Base-by-base conservation (phyloP, 495 filamentous ascomycete genomes). In the Penicillium argentinense region DNA sequence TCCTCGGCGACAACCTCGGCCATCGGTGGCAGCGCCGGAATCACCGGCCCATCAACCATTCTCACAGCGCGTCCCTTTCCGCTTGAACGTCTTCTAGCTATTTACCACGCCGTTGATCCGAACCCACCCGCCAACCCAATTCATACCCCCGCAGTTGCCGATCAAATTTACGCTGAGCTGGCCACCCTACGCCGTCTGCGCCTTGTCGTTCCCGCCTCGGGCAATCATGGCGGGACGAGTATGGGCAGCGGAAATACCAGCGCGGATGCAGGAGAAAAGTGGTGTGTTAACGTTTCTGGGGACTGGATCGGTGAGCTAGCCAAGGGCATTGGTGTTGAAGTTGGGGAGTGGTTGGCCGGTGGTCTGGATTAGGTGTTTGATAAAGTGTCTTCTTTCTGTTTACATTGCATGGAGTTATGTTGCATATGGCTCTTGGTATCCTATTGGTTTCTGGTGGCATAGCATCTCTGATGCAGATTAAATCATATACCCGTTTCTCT, bases 11-110 rank as follows among this genome's bases (percentile, higher is more conserved):
- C 63, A 2, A 74, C 68, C 0, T 72, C 69, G 26, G 68, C 69
- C 9, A 53, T 57, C 5, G 59, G 62, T 7, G 62, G 63, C 9
- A 62, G 56, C 3, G 54, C 56, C 6, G 67, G 63, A 18, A 67
- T 76, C 71, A 87, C 53, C 76, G 87, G 67, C 55, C 92, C 39
- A 64, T 96, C 28, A 69, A 87, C 47, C 71, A 80, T 96, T 4
- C 82, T 87, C 9, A 85, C 91, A 12, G 72, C 72, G 1, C 85
- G 90, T 42, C 80, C 89, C 3, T 98, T 97, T 58, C 80, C 88
- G 13, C 69, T 97, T 8, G 93, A 98, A 70, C 76, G 93, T 3
- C 74, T 96, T 67, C 70, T 95, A 16, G 89, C 92, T 0, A 95
- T 98, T 19, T 91, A 92, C 54, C 83, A 85, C 19, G 84, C 86